phyloP scores from a whole-genome alignment of 106 monocot genomes.

The Hemerocallis citrina region DNA sequence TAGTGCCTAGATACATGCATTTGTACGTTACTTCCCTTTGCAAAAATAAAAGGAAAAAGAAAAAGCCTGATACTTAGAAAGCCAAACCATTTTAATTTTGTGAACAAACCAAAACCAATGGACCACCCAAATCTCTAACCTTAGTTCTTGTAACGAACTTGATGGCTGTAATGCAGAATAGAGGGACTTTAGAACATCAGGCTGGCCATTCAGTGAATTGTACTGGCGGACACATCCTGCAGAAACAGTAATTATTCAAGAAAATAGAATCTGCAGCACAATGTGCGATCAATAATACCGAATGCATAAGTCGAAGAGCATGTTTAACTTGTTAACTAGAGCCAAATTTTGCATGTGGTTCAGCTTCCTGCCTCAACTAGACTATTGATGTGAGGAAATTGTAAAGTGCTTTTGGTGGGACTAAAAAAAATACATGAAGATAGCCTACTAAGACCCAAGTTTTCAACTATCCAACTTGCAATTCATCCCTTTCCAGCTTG shows the following conservation, averaged over 20 bases:
- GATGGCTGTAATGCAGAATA: slow-evolving; percentile 88
- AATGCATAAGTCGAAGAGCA: not conserved
- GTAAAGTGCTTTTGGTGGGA: no score
- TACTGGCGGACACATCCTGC: slow-evolving; percentile 86
- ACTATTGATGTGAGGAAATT: not conserved
- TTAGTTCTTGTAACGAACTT: slow-evolving; percentile 68
- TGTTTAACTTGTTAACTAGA: not conserved
- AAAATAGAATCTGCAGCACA: not conserved
- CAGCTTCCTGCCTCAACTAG: not conserved
- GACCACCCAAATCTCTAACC: slow-evolving; percentile 24
- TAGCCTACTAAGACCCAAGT: no score
- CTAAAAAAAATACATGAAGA: no score
- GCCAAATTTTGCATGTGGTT: not conserved
- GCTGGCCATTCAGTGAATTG: slow-evolving; percentile 84
- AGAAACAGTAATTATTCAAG: not conserved
- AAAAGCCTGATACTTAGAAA: not conserved
- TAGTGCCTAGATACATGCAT: no score
- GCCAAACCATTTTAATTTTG: not conserved
- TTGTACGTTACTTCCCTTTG: no score
- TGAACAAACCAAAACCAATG: not conserved
- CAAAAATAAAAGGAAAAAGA: no score
- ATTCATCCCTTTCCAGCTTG: no score
- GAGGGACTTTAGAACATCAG: slow-evolving; percentile 84
- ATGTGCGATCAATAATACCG: not conserved
- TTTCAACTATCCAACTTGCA: no score